Conservation (phyloP, 2,329 filamentous ascomycete genomes). For the Colletotrichum endophyticum region DNA sequence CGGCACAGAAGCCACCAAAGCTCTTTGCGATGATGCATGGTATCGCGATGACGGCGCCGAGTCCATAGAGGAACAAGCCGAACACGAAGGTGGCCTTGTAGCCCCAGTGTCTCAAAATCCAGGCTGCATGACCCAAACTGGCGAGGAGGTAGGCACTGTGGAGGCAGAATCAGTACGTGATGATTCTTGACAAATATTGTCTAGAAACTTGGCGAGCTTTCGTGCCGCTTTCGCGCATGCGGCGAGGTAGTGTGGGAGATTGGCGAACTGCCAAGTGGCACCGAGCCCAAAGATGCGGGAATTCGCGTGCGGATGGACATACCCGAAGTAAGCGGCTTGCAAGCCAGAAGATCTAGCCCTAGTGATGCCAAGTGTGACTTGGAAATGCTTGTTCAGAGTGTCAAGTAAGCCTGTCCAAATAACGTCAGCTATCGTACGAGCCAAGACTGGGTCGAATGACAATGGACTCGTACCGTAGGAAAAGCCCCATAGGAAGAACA, state of each 20-base stretch:
- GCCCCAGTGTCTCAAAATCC: slow-evolving; percentile 45
- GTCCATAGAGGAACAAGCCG: slow-evolving; percentile 69
- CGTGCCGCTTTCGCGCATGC: not conserved
- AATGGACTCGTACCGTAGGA: slow-evolving; percentile 13
- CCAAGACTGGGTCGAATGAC: not conserved
- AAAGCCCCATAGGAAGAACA: slow-evolving; percentile 24
- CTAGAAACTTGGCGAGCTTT: not conserved
- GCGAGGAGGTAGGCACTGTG: slow-evolving; percentile 39
- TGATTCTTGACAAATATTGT: not conserved
- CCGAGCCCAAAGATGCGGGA: not conserved
- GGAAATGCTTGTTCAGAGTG: slow-evolving; percentile 53
- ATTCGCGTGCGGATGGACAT: not conserved
- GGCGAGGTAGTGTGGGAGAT: not conserved
- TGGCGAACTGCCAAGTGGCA: not conserved
- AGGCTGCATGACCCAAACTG: slow-evolving; percentile 44
- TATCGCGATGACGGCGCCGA: slow-evolving; percentile 62
- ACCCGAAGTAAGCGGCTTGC: slow-evolving; percentile 45
- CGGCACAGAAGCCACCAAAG: slow-evolving; percentile 76
- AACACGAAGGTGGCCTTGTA: slow-evolving; percentile 50
- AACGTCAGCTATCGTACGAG: not conserved
- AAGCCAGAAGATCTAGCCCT: slow-evolving; percentile 43
- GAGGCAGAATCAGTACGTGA: not conserved
- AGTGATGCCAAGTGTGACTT: slow-evolving; percentile 48
- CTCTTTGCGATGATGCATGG: slow-evolving; percentile 43
- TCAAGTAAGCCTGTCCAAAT: slow-evolving; percentile 15